Percentiles rank a stretch among this genome's conserved stretches.
phyloP scores from a whole-genome alignment of 345 rosid genomes.

The Bruguiera sexangula region DNA sequence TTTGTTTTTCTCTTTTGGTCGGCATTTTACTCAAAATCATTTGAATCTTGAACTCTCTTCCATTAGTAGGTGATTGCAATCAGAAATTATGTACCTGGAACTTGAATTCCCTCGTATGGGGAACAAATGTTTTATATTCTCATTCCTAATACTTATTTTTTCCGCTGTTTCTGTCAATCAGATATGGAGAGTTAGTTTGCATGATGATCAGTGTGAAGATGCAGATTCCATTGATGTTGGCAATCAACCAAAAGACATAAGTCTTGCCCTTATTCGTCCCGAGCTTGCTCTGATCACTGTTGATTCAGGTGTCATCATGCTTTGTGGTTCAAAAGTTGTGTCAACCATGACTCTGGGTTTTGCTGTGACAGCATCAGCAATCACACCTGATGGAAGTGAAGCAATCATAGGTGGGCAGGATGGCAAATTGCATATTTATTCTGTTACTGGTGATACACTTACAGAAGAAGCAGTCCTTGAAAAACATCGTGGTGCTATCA shows the following conservation, averaged over 20 bases:
- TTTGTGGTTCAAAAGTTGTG: slow-evolving; percentile 60
- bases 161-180: slow-evolving; percentile 20
- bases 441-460: slow-evolving; percentile 63
- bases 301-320: slow-evolving; percentile 79
- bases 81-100: too few relatives aligned
- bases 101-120: background rate
- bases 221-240: slow-evolving; percentile 66
- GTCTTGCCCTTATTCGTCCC: slow-evolving; percentile 64
- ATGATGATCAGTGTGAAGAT: slow-evolving; percentile 66
- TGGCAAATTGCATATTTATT: slow-evolving; percentile 75
- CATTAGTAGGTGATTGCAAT: too few relatives aligned
- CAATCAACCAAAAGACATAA: slow-evolving; percentile 84
- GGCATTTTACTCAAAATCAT: background rate
- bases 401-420: slow-evolving; percentile 80
- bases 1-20: background rate
- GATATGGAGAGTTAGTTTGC: slow-evolving; percentile 74
- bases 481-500: slow-evolving; percentile 87
- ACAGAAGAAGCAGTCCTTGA: slow-evolving; percentile 74
- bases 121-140: background rate
- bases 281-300: slow-evolving; percentile 64
- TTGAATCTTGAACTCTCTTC: too few relatives aligned
- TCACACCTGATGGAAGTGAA: slow-evolving; percentile 90
- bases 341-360: slow-evolving; percentile 75
- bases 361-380: slow-evolving; percentile 69
- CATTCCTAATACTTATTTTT: slow-evolving; percentile 3